phyloP scores from a whole-genome alignment of 306 rosid species.

The Dicorynia guianensis region DNA sequence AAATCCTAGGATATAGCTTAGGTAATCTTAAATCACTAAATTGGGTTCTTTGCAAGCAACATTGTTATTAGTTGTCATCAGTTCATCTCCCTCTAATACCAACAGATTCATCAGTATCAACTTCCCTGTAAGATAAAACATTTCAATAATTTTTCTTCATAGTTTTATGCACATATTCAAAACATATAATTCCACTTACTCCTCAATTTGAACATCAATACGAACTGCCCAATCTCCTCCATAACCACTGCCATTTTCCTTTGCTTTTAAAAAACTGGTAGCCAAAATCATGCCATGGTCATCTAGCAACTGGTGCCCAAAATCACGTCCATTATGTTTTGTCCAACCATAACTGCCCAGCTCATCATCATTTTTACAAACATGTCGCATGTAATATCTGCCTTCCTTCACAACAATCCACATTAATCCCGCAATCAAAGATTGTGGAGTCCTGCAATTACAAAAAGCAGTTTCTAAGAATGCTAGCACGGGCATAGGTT shows the following conservation, averaged over 20 bases:
- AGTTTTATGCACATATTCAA: constrained; percentile 1
- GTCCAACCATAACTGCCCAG: constrained; percentile 87
- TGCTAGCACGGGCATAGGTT: constrained; percentile 13
- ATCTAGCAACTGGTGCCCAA: constrained; percentile 79
- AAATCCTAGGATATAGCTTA: constrained; percentile 5
- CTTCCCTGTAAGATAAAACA: constrained; percentile 27
- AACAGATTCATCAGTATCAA: constrained; percentile 5
- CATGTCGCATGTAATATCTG: constrained; percentile 57
- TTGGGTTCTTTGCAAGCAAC: neutral
- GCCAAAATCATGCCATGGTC: constrained; percentile 77
- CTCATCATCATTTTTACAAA: constrained; percentile 80
- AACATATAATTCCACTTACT: constrained; percentile 55
- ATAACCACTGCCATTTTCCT: constrained; percentile 80
- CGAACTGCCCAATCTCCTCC: constrained; percentile 98
- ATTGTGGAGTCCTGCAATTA: constrained; percentile 78
- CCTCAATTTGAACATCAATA: constrained; percentile 58
- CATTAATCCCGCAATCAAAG: constrained; percentile 93
- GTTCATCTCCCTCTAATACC: constrained; percentile 18
- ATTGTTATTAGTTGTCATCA: neutral
- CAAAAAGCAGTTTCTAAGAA: constrained; percentile 29
- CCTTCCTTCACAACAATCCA: constrained; percentile 90
- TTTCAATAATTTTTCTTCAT: constrained; percentile 17
- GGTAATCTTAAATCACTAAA: neutral
- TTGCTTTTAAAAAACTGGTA: constrained; percentile 83
- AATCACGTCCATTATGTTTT: constrained; percentile 82